Percentiles rank a stretch among this genome's conserved stretches.
Conservation (phyloP, 2,329 filamentous ascomycete species). For the Elsinoe ampelina region DNA sequence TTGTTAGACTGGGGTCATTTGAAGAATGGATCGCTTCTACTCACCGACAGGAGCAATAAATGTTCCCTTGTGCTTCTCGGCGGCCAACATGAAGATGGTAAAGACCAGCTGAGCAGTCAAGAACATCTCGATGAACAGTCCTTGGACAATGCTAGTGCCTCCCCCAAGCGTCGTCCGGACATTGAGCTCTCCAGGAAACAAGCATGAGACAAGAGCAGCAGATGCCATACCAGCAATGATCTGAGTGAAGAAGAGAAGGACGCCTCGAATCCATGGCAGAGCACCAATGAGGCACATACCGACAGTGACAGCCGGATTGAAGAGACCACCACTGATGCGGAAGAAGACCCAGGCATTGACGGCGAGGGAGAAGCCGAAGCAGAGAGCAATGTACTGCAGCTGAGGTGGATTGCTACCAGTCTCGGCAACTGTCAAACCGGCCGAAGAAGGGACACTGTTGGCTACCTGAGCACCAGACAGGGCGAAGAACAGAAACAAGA, state of each 20-base stretch:
- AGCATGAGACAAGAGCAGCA: conserved; percentile 26
- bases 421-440: conserved; percentile 19
- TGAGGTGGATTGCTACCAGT: conserved; percentile 28
- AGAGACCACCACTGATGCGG: conserved; percentile 29
- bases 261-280: conserved; percentile 27
- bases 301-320: conserved; percentile 31
- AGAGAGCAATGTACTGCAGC: conserved; percentile 31
- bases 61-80: conserved; percentile 35
- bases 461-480: conserved; percentile 38
- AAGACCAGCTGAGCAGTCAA: conserved; percentile 34
- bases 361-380: conserved; percentile 33
- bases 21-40: conserved; percentile 39
- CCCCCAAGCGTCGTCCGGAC: conserved; percentile 28
- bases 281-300: conserved; percentile 30
- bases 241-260: conserved; percentile 29
- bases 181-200: conserved; percentile 31
- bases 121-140: conserved; percentile 35
- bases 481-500: conserved; percentile 39
- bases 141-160: conserved; percentile 29
- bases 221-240: conserved; percentile 31
- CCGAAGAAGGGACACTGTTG: conserved; percentile 28
- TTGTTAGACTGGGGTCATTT: conserved; percentile 25
- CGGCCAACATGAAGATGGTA: conserved; percentile 34
- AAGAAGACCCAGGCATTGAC: conserved; percentile 35
- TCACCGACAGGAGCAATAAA: conserved; percentile 34